These are phyloP conservation scores for Starmerella apicola DNA, from an alignment of 805 yeast species.

Conservation along the genomic window DNA sequence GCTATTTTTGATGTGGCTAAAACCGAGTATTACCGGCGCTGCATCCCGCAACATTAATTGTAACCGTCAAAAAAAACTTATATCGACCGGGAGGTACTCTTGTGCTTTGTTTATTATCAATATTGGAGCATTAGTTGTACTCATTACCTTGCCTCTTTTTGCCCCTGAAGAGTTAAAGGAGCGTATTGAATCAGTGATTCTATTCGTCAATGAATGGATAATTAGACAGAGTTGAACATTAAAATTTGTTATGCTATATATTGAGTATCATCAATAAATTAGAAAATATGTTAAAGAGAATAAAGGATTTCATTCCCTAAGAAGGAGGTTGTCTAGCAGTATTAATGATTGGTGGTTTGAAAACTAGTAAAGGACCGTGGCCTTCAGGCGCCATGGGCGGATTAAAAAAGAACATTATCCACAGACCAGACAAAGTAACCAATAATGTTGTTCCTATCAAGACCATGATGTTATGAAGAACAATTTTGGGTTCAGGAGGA, in stretches of 20 bases:
- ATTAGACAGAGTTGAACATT: no score
- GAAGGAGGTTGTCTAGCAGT: no score
- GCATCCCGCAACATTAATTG: slow-evolving; percentile 69
- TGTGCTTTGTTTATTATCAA: slow-evolving; percentile 6
- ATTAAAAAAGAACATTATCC: slow-evolving; percentile 22
- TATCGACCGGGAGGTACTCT: slow-evolving; percentile 6
- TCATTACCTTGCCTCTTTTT: slow-evolving; percentile 8
- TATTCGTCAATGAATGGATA: no score
- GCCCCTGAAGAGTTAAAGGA: not conserved
- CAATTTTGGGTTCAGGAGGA: slow-evolving; percentile 5
- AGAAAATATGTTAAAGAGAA: no score
- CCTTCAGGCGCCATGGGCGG: slow-evolving; percentile 19
- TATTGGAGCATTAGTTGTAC: not conserved
- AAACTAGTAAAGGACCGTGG: slow-evolving; percentile 10
- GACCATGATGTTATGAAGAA: slow-evolving; percentile 17
- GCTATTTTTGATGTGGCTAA: slow-evolving; percentile 87
- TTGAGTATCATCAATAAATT: no score
- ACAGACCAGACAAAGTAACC: slow-evolving; percentile 21
- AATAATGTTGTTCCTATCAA: slow-evolving; percentile 18
- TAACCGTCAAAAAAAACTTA: slow-evolving; percentile 60
- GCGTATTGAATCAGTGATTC: no score
- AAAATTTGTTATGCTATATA: no score
- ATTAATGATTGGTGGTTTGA: not conserved
- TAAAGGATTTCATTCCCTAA: no score
- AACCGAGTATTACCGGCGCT: slow-evolving; percentile 54